Evolutionary conservation across 2,329 filamentous ascomycete genomes (phyloP).

Genomic region (Colletotrichum camelliae): DNA sequence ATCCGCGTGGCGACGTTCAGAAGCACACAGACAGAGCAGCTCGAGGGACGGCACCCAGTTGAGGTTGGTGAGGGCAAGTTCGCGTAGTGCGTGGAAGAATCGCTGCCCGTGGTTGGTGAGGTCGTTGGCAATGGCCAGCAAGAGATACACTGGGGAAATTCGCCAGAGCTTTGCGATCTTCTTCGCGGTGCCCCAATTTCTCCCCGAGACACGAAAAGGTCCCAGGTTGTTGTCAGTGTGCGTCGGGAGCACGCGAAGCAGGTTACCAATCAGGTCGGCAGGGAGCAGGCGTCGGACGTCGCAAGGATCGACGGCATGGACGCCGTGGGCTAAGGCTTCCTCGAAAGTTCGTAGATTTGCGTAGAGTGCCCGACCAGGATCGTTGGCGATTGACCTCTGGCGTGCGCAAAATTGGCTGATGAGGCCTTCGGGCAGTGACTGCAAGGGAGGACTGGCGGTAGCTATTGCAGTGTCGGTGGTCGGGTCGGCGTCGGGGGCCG

Average conservation of each 20-base stretch:
- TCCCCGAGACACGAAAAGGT: not conserved
- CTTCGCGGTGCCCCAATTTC: not conserved
- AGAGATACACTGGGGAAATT: not conserved
- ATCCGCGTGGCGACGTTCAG: not conserved
- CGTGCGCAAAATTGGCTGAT: not conserved
- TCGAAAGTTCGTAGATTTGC: not conserved
- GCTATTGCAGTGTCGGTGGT: not conserved
- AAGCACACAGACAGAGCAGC: not conserved
- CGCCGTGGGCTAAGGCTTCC: not conserved
- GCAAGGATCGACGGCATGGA: not conserved
- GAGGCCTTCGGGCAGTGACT: not conserved
- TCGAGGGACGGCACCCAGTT: not conserved
- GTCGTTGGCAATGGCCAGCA: not conserved
- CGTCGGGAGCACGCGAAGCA: not conserved
- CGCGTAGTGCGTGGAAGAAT: not conserved
- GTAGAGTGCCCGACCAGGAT: not conserved
- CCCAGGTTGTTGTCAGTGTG: not conserved
- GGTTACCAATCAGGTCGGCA: not conserved
- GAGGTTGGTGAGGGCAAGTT: not conserved
- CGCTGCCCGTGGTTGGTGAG: not conserved
- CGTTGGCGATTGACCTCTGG: not conserved
- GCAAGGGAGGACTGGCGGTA: not conserved
- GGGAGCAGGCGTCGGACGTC: not conserved
- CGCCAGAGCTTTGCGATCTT: not conserved
- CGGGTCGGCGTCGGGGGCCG: not conserved